These are phyloP conservation scores for Atalantia buxifolia DNA, from an alignment of 345 rosid species.

Conservation along the genomic window DNA sequence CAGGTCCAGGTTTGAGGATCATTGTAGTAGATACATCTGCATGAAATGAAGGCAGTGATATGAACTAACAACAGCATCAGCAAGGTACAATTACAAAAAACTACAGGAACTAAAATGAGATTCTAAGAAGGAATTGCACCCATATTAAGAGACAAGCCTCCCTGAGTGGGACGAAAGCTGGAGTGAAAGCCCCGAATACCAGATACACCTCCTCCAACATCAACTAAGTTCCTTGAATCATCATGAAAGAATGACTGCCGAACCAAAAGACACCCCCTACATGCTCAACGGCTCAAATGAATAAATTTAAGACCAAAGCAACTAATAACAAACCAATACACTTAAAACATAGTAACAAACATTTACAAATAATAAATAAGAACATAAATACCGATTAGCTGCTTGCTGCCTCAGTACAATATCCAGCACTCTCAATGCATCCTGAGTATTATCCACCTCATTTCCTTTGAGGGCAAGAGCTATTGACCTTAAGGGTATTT, in stretches of 20 bases:
- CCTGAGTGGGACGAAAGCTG: slow-evolving; percentile 81
- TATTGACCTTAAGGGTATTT: slow-evolving; percentile 56
- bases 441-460: slow-evolving; percentile 48
- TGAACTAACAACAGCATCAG: background rate
- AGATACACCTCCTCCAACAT: slow-evolving; percentile 67
- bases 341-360: background rate
- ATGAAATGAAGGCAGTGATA: slow-evolving; percentile 5
- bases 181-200: slow-evolving; percentile 79
- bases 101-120: slow-evolving; percentile 7
- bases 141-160: slow-evolving; percentile 80
- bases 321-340: background rate
- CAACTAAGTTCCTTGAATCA: slow-evolving; percentile 40
- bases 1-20: slow-evolving; percentile 79
- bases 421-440: slow-evolving; percentile 82
- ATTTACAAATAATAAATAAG: background rate
- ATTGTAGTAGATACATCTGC: slow-evolving; percentile 79
- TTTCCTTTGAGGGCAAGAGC: slow-evolving; percentile 45
- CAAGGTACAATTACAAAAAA: slow-evolving; percentile 1
- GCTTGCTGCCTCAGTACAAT: slow-evolving; percentile 80
- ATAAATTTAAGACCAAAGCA: slow-evolving; percentile 11
- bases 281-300: slow-evolving; percentile 2
- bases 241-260: slow-evolving; percentile 78
- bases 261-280: slow-evolving; percentile 83
- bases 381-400: slow-evolving; percentile 48
- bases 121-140: slow-evolving; percentile 35